A percentile compares a stretch with the other conserved stretches of the same genome.
Evolutionary conservation across 2,329 filamentous ascomycete genomes (phyloP).

Genomic region (Epichloe gansuensis): DNA sequence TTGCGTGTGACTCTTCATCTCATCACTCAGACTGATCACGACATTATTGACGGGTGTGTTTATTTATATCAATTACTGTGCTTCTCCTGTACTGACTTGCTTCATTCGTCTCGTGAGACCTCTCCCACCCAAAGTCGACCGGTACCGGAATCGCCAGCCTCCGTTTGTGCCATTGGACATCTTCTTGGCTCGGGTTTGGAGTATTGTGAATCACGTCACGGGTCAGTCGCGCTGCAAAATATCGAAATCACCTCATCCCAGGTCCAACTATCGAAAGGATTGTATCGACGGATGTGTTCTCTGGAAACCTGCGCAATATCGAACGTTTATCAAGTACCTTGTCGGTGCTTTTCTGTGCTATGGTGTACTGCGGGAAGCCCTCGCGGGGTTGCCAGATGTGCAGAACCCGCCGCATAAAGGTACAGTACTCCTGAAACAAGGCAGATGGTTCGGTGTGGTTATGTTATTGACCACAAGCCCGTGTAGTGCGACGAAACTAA

Average conservation of each 20-base stretch:
- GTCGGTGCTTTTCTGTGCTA: slow-evolving; percentile 19
- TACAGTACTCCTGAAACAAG: slow-evolving; percentile 18
- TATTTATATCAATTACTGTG: neutral
- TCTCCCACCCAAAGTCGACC: neutral
- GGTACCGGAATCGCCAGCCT: no score
- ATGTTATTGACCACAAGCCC: neutral
- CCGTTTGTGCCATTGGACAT: no score
- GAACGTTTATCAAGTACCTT: neutral
- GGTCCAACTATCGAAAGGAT: neutral
- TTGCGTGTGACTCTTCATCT: neutral
- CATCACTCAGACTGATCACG: neutral
- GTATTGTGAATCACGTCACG: no score
- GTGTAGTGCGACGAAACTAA: slow-evolving; percentile 53
- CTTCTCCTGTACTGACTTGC: neutral
- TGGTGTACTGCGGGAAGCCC: slow-evolving; percentile 55
- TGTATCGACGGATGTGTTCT: neutral
- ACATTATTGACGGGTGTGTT: neutral
- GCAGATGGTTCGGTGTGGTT: neutral
- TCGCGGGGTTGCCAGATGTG: slow-evolving; percentile 63
- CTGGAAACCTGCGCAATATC: neutral
- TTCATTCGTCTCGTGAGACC: neutral
- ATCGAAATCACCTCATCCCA: neutral
- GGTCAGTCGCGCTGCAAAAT: neutral
- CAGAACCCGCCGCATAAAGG: slow-evolving; percentile 60
- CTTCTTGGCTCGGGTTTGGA: no score